These are phyloP conservation scores for Zygosaccharomyces sapae DNA, from an alignment of 1,139 yeast species.

Conservation along the genomic window DNA sequence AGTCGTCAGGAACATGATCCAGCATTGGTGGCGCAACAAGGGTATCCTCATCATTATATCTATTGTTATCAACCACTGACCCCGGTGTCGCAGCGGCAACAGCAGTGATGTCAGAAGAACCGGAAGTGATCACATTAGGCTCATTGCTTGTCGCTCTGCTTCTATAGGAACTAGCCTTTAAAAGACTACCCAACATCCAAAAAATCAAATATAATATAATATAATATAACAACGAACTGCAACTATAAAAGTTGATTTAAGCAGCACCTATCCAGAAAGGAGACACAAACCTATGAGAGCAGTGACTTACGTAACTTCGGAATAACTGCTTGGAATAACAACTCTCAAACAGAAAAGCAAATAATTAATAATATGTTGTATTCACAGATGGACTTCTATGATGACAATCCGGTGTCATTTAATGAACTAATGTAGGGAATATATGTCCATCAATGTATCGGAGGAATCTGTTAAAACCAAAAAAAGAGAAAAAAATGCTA, in stretches of 20 bases:
- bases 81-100: constrained; percentile 6
- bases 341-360: too few relatives aligned
- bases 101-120: constrained; percentile 9
- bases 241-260: too few relatives aligned
- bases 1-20: constrained; percentile 31
- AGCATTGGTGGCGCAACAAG: constrained; percentile 20
- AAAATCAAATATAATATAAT: too few relatives aligned
- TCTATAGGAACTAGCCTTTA: constrained; percentile 15
- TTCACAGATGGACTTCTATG: neutral
- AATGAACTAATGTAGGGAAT: neutral
- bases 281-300: too few relatives aligned
- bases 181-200: constrained; percentile 23
- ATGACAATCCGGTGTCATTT: neutral
- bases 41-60: constrained; percentile 7
- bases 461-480: neutral
- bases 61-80: neutral
- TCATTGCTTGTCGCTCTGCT: constrained; percentile 6
- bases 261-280: too few relatives aligned
- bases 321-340: too few relatives aligned
- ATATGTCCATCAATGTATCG: constrained; percentile 1
- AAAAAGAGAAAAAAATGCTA: too few relatives aligned
- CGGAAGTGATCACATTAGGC: neutral
- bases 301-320: too few relatives aligned
- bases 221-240: too few relatives aligned
- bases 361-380: too few relatives aligned